Percentiles rank a stretch among this genome's conserved stretches.
These are phyloP conservation scores for Fragaria ananassa DNA, from an alignment of 306 rosid genomes.

Conservation along the genomic window DNA sequence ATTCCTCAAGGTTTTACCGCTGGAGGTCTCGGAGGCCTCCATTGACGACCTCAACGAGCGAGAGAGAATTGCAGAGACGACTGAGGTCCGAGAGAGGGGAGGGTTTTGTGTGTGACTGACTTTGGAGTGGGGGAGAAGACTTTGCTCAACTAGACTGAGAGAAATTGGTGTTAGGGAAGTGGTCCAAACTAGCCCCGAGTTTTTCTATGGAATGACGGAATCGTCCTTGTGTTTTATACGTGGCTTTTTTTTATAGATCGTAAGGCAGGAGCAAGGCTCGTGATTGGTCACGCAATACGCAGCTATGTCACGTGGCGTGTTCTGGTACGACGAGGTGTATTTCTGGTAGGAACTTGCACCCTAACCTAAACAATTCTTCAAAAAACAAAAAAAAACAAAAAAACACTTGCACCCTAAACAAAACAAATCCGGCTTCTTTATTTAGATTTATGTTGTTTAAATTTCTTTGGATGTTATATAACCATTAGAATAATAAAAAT, in stretches of 20 bases:
- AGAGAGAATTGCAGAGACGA: slow-evolving; percentile 19
- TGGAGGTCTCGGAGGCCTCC: slow-evolving; percentile 77
- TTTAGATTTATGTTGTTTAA: accelerated
- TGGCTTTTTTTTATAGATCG: not conserved
- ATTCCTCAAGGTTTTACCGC: slow-evolving; percentile 46
- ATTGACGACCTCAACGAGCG: slow-evolving; percentile 68
- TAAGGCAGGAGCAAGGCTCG: not conserved
- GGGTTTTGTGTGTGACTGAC: slow-evolving; percentile 27
- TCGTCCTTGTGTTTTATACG: not conserved
- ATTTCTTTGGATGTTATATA: no score
- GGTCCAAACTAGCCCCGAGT: not conserved
- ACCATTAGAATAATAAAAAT: no score
- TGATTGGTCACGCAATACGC: slow-evolving; percentile 15
- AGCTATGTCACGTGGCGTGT: slow-evolving; percentile 17
- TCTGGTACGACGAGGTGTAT: not conserved
- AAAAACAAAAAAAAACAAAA: no score
- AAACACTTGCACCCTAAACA: not conserved
- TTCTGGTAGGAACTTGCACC: not conserved
- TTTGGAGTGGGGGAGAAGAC: slow-evolving; percentile 19
- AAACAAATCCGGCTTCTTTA: no score
- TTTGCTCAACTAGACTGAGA: not conserved
- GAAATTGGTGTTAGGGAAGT: not conserved
- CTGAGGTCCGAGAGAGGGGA: slow-evolving; percentile 13
- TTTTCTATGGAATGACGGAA: not conserved
- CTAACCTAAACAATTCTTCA: no score